Percentiles rank a stretch among this genome's conserved stretches.
Conservation (phyloP, 768 basidiomycete genomes). For the Leccinellum albellum region DNA sequence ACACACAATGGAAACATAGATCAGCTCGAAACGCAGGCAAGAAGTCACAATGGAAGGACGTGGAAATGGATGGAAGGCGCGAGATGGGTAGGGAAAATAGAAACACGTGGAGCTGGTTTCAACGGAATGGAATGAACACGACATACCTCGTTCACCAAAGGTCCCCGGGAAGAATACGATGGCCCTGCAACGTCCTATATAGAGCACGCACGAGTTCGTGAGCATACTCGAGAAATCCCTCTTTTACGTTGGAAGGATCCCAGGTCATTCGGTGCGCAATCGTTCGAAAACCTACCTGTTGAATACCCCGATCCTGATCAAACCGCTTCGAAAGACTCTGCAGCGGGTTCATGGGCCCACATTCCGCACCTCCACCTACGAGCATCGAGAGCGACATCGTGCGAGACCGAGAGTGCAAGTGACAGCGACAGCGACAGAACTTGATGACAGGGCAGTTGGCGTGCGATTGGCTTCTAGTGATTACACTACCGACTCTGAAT, state of each 20-base stretch:
- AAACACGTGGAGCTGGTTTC: conserved; percentile 7
- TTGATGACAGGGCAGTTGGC: not conserved
- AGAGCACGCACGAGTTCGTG: not conserved
- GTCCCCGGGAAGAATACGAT: conserved; percentile 32
- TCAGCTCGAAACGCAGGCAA: not conserved
- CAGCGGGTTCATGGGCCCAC: conserved; percentile 82
- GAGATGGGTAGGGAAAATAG: conserved; percentile 3
- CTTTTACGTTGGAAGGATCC: not conserved
- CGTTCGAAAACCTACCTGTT: conserved; percentile 51
- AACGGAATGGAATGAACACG: not conserved
- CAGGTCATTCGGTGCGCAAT: conserved; percentile 7
- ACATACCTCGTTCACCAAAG: conserved; percentile 57
- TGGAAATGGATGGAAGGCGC: not conserved
- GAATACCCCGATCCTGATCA: conserved; percentile 72
- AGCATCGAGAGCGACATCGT: conserved; percentile 76
- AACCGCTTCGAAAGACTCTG: conserved; percentile 77
- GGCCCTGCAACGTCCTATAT: conserved; percentile 67
- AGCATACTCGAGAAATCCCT: not conserved
- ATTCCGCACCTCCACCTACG: conserved; percentile 61
- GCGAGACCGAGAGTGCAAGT: not conserved
- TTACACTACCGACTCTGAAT: not conserved
- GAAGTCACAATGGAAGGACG: not conserved
- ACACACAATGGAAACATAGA: not conserved
- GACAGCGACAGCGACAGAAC: not conserved
- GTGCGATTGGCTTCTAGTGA: not conserved